Percentiles rank a stretch among this genome's conserved stretches.
Conservation (phyloP, 1,284 basidiomycete genomes). For the Pseudozyma tsukubaensis region DNA sequence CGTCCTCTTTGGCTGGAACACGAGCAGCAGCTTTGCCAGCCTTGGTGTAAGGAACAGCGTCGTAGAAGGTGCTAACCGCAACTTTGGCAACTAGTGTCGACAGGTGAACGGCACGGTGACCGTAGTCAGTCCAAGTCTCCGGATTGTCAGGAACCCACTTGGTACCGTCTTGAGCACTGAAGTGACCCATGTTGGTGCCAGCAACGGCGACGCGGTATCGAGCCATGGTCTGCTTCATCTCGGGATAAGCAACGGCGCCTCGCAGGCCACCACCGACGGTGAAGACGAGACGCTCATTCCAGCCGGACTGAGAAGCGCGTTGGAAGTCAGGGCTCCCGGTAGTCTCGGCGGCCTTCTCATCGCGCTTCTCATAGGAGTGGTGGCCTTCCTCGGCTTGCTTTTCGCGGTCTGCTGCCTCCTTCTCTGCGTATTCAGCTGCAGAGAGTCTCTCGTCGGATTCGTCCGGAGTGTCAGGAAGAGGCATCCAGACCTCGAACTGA, state of each 20-base stretch:
- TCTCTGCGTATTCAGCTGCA: no score
- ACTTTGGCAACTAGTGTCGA: slow-evolving; percentile 33
- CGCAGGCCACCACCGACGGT: slow-evolving; percentile 43
- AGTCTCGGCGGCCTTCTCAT: not conserved
- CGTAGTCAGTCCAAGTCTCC: slow-evolving; percentile 42
- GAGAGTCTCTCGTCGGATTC: no score
- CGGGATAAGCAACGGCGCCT: slow-evolving; percentile 38
- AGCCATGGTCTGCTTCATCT: slow-evolving; percentile 52
- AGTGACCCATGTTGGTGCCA: slow-evolving; percentile 50
- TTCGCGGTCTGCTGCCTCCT: no score
- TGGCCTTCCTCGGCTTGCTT: no score
- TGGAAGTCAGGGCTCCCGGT: slow-evolving; percentile 14
- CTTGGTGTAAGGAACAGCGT: slow-evolving; percentile 2
- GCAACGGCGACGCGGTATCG: slow-evolving; percentile 43
- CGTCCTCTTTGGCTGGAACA: not conserved
- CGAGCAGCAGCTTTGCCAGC: not conserved
- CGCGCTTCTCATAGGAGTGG: no score
- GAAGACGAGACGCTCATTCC: slow-evolving; percentile 44
- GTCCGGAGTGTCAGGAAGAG: slow-evolving; percentile 28
- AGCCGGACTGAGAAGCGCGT: slow-evolving; percentile 25
- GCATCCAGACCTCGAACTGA: slow-evolving; percentile 52
- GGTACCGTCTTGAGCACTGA: slow-evolving; percentile 15
- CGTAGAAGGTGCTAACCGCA: slow-evolving; percentile 46
- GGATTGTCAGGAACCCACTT: slow-evolving; percentile 24
- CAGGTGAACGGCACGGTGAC: slow-evolving; percentile 42